phyloP scores from a whole-genome alignment of 345 rosid genomes.

The Aegle marmelos region DNA sequence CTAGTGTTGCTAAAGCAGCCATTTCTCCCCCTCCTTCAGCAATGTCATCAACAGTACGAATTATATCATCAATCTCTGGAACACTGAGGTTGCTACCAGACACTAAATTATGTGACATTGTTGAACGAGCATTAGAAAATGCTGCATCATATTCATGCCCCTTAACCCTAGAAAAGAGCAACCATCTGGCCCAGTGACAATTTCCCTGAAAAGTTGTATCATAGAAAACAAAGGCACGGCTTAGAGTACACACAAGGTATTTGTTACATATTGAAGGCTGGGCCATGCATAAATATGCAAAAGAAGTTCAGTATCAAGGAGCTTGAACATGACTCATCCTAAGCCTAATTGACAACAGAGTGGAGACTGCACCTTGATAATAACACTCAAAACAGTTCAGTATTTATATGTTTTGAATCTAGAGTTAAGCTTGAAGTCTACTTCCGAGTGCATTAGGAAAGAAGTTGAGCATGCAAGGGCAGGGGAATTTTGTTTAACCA shows the following conservation, averaged over 20 bases:
- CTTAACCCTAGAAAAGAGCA: slow-evolving; percentile 78
- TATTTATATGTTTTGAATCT: not conserved
- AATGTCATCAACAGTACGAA: slow-evolving; percentile 86
- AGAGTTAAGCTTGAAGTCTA: not conserved
- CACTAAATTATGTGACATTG: slow-evolving; percentile 49
- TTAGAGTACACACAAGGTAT: slow-evolving; percentile 7
- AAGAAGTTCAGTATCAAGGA: slow-evolving; percentile 5
- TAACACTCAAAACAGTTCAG: not conserved
- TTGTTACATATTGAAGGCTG: not conserved
- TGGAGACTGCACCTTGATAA: not conserved
- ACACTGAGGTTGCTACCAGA: slow-evolving; percentile 48
- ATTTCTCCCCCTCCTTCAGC: slow-evolving; percentile 94
- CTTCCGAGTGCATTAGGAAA: not conserved
- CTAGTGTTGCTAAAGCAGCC: slow-evolving; percentile 97
- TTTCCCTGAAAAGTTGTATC: slow-evolving; percentile 65
- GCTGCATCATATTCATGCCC: slow-evolving; percentile 95
- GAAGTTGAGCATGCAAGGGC: not conserved
- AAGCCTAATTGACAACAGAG: not conserved
- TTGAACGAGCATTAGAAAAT: slow-evolving; percentile 81
- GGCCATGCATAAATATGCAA: not conserved
- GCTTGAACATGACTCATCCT: not conserved
- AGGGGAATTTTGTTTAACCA: not conserved
- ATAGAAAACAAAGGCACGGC: slow-evolving; percentile 14
- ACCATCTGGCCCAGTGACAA: slow-evolving; percentile 97
- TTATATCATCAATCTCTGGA: slow-evolving; percentile 57